phyloP scores from a whole-genome alignment of 805 yeast species.

The Pichia exigua region DNA sequence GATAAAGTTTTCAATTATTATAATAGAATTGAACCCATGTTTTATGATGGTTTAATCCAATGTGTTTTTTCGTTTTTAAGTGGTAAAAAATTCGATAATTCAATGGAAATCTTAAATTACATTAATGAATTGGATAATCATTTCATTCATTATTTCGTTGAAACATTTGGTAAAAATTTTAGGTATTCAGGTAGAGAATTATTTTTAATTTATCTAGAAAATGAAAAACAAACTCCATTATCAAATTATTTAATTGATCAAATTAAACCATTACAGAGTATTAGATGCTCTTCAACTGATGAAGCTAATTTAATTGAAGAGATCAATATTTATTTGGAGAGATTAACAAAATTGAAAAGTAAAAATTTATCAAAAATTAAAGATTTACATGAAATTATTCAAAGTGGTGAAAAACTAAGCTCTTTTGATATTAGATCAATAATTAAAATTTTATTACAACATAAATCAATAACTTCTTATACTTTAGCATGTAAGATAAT shows the following conservation, averaged over 20 bases:
- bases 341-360: conserved; percentile 7
- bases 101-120: conserved; percentile 15
- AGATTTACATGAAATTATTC: conserved; percentile 13
- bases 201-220: conserved; percentile 13
- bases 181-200: conserved; percentile 21
- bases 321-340: conserved; percentile 9
- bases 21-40: conserved; percentile 23
- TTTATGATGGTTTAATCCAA: conserved; percentile 22
- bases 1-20: conserved; percentile 21
- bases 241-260: conserved; percentile 13
- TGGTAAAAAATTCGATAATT: conserved; percentile 14
- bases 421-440: conserved; percentile 21
- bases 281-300: conserved; percentile 12
- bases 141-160: conserved; percentile 17
- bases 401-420: conserved; percentile 18
- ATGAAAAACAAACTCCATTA: conserved; percentile 3
- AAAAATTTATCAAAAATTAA: conserved; percentile 7
- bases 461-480: conserved; percentile 16
- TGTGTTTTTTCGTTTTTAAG: conserved; percentile 18
- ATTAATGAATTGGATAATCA: conserved; percentile 18
- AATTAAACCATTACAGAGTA: conserved; percentile 9
- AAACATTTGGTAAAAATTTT: conserved; percentile 10
- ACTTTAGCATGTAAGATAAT: conserved; percentile 29
- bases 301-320: conserved; percentile 20
- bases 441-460: conserved; percentile 16